phyloP scores from a whole-genome alignment of 73 alveolate genomes.

The Symbiodinium pilosum region DNA sequence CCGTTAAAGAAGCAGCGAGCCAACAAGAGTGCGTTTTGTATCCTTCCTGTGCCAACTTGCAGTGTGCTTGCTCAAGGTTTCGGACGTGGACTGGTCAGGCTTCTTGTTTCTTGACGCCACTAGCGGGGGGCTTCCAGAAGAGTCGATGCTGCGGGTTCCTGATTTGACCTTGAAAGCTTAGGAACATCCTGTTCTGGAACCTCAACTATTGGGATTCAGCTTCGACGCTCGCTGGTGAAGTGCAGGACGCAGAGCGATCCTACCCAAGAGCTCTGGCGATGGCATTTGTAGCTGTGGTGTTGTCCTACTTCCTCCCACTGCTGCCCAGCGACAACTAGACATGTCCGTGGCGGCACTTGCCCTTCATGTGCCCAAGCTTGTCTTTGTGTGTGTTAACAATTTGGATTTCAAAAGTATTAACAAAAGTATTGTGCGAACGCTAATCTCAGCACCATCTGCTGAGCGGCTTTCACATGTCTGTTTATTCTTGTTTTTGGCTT shows the following conservation, averaged over 20 bases:
- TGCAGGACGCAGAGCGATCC: slow-evolving; percentile 47
- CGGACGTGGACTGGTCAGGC: slow-evolving; percentile 82
- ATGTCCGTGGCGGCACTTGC: too few species aligned
- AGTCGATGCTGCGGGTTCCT: too few species aligned
- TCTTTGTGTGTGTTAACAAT: too few species aligned
- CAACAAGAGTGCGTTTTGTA: neutral
- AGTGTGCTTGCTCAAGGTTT: neutral
- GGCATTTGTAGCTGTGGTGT: slow-evolving; percentile 72
- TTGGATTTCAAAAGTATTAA: neutral
- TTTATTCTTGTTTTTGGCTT: too few species aligned
- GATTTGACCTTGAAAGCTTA: neutral
- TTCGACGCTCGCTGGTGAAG: slow-evolving; percentile 77
- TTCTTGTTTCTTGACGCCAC: slow-evolving; percentile 21
- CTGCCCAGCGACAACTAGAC: neutral
- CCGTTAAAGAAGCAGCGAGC: too few species aligned
- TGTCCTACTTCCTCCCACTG: slow-evolving; percentile 60
- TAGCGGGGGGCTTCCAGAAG: too few species aligned
- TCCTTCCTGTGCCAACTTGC: neutral
- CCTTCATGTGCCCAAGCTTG: too few species aligned
- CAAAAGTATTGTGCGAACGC: too few species aligned
- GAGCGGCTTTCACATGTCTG: too few species aligned
- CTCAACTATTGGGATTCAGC: slow-evolving; percentile 89
- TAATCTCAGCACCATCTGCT: too few species aligned
- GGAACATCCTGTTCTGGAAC: slow-evolving; percentile 76
- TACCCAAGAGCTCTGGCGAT: slow-evolving; percentile 76